Percentiles rank a stretch among this genome's conserved stretches.
Evolutionary conservation across 805 yeast genomes (phyloP).

Genomic region (Lipomyces sp.): DNA sequence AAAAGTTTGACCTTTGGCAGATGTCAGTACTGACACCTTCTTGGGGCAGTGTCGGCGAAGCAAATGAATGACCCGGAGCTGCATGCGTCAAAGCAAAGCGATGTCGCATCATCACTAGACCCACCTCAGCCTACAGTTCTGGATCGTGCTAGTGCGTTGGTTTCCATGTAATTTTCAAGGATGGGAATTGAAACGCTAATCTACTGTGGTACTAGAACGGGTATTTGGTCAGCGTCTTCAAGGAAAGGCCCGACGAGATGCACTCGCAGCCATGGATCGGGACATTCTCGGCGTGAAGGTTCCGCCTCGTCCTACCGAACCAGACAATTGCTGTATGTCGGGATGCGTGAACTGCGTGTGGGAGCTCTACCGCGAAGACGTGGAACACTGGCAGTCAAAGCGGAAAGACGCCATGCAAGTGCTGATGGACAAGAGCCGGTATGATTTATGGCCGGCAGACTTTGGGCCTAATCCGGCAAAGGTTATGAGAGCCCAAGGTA

Average conservation of each 20-base stretch:
- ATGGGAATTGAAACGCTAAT: no score
- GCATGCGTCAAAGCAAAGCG: no score
- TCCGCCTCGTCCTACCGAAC: conserved; percentile 81
- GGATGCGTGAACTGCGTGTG: conserved; percentile 97
- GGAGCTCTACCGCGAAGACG: conserved; percentile 87
- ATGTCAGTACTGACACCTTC: conserved; percentile 7
- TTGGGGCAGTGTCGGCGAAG: no score
- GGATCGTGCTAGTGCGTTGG: conserved; percentile 25
- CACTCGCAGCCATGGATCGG: conserved; percentile 17
- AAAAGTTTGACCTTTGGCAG: no score
- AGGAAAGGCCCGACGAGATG: conserved; percentile 19
- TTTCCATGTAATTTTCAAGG: background rate
- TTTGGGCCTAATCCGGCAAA: conserved; percentile 53
- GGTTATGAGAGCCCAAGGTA: conserved; percentile 25
- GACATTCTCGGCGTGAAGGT: conserved; percentile 58
- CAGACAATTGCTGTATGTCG: conserved; percentile 96
- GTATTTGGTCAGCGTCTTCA: conserved; percentile 30
- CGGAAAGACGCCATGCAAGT: conserved; percentile 58
- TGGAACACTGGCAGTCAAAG: conserved; percentile 70
- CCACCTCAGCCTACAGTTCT: no score
- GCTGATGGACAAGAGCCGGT: conserved; percentile 39
- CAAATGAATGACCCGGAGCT: no score
- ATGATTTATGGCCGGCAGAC: conserved; percentile 60
- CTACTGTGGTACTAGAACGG: no score
- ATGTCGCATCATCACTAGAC: no score